A percentile compares a stretch with the other conserved stretches of the same genome.
Conservation (phyloP, 768 basidiomycete species). For the Tylopilus plumbeoviolaceoides region DNA sequence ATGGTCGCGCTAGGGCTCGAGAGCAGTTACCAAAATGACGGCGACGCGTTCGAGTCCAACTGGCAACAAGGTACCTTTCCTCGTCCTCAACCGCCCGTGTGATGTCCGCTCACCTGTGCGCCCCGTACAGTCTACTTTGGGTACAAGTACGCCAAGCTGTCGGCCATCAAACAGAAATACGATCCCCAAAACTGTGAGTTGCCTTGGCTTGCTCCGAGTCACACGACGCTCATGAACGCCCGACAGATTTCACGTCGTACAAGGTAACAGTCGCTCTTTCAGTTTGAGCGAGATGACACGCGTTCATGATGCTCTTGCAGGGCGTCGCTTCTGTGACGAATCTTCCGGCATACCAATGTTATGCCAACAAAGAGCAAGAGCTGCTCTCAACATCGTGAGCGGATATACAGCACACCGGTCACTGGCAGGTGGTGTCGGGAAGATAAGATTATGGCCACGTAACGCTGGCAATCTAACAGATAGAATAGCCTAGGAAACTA, state of each 20-base stretch:
- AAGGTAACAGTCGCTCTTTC: slow-evolving; percentile 5
- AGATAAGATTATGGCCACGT: no score
- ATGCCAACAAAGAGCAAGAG: background rate
- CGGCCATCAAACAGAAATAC: slow-evolving; percentile 20
- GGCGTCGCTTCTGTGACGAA: slow-evolving; percentile 2
- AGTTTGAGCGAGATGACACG: background rate
- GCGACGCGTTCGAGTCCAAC: slow-evolving; percentile 10
- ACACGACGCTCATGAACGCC: background rate
- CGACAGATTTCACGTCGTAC: slow-evolving; percentile 15
- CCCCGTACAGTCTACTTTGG: slow-evolving; percentile 10
- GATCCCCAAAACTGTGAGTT: slow-evolving; percentile 18
- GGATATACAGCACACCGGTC: no score
- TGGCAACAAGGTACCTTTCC: slow-evolving; percentile 15
- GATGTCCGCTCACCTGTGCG: background rate
- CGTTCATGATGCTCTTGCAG: background rate
- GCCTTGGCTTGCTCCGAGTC: background rate
- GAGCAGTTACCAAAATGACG: slow-evolving; percentile 25
- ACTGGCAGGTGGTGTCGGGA: no score
- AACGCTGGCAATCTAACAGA: no score
- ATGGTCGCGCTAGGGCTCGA: slow-evolving; percentile 14
- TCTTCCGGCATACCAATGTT: slow-evolving; percentile 4
- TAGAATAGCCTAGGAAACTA: no score
- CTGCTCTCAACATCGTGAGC: background rate
- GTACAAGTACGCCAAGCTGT: slow-evolving; percentile 17
- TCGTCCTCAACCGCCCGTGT: background rate